Percentiles rank a stretch among this genome's conserved stretches.
Conservation (phyloP, 306 rosid species). For the Cajanus cajan region DNA sequence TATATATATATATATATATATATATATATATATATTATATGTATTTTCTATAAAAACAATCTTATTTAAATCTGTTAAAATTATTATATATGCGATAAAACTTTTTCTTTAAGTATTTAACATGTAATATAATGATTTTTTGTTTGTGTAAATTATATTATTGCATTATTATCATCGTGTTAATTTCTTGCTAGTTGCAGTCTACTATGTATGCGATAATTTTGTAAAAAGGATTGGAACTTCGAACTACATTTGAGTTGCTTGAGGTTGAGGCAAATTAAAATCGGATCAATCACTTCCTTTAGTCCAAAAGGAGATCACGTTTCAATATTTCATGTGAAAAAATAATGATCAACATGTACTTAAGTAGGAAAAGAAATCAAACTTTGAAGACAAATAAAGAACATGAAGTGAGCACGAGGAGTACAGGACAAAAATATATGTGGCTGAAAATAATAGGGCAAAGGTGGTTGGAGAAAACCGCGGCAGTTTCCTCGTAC, state of each 20-base stretch:
- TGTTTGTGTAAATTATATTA: neutral
- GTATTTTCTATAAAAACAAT: too few relatives aligned
- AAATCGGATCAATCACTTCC: neutral
- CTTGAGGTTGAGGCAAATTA: neutral
- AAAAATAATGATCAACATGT: neutral
- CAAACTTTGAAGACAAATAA: neutral
- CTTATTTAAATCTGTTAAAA: too few relatives aligned
- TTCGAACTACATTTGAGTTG: neutral
- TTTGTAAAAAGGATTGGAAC: neutral
- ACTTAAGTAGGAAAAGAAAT: neutral
- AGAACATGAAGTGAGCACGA: conserved; percentile 29
- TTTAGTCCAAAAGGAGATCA: neutral
- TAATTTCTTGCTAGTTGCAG: neutral
- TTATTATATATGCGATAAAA: too few relatives aligned
- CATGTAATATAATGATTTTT: neutral
- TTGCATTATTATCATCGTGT: neutral
- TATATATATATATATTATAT: too few relatives aligned
- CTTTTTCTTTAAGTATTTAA: too few relatives aligned
- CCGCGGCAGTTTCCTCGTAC: conserved; percentile 50
- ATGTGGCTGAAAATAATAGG: conserved; percentile 17
- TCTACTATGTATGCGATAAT: neutral
- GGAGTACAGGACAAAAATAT: conserved; percentile 33
- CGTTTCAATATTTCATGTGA: neutral
- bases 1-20: too few relatives aligned
- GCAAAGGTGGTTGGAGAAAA: conserved; percentile 42